A percentile compares a stretch with the other conserved stretches of the same genome.
Conservation (phyloP, 139 green algal genomes). For the Tetraselmis striata region DNA sequence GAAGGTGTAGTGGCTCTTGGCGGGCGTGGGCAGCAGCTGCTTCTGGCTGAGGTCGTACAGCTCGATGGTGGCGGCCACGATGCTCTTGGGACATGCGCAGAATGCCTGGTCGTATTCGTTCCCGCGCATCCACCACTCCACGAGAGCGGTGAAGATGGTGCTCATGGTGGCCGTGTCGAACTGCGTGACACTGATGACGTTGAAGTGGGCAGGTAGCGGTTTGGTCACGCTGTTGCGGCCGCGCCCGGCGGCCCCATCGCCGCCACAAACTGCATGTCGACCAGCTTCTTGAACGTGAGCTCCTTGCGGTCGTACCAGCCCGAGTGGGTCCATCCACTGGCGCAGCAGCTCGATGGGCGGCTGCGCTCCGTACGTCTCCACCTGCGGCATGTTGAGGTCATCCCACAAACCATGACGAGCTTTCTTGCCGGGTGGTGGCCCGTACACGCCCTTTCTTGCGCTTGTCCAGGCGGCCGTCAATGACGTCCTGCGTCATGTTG, state of each 20-base stretch:
- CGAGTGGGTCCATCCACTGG: conserved; percentile 74
- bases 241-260: conserved; percentile 62
- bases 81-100: conserved; percentile 8
- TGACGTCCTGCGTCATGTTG: conserved; percentile 39
- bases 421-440: conserved; percentile 44
- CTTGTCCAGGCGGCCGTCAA: conserved; percentile 58
- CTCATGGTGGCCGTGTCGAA: conserved; percentile 48
- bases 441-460: conserved; percentile 61
- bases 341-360: conserved; percentile 74
- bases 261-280: conserved; percentile 67
- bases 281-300: conserved; percentile 49
- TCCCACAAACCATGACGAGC: conserved; percentile 66
- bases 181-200: conserved; percentile 37
- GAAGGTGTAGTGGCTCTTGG: conserved; percentile 74
- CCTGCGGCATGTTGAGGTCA: conserved; percentile 68
- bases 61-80: conserved; percentile 59
- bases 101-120: conserved; percentile 28
- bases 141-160: conserved; percentile 61
- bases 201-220: conserved; percentile 55
- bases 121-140: conserved; percentile 41
- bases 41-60: conserved; percentile 43
- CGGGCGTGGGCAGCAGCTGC: conserved; percentile 58
- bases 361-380: conserved; percentile 78
- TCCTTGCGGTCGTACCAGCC: conserved; percentile 79
- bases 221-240: conserved; percentile 54